phyloP scores from a whole-genome alignment of 2,329 filamentous ascomycete genomes.

The Colletotrichum sp. region DNA sequence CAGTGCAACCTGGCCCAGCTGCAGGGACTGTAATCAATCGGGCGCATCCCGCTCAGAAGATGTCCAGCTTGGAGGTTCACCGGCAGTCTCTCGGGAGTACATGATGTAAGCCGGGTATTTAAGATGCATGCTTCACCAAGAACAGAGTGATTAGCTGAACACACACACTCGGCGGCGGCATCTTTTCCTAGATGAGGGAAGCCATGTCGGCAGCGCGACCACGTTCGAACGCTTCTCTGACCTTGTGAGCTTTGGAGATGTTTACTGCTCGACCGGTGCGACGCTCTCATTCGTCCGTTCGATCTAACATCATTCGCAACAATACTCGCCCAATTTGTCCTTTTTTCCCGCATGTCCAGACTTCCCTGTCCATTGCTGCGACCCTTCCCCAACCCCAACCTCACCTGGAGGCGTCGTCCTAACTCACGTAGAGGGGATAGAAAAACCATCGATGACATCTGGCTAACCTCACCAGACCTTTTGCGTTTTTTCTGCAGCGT shows the following conservation, averaged over 20 bases:
- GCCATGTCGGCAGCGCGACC: conserved; percentile 2
- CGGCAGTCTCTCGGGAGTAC: not conserved
- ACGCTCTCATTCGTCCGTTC: not conserved
- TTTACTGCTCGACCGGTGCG: not conserved
- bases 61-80: not conserved
- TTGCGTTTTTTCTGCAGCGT: not conserved
- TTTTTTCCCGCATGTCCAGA: conserved; percentile 1
- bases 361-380: not conserved
- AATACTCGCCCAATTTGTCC: conserved; percentile 4
- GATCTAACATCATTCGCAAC: not conserved
- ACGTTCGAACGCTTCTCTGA: not conserved
- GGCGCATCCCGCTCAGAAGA: not conserved
- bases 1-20: not conserved
- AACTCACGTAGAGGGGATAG: not conserved
- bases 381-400: not conserved
- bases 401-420: not conserved
- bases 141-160: not conserved
- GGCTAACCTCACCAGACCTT: not conserved
- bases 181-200: not conserved
- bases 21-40: not conserved
- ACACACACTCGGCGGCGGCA: not conserved
- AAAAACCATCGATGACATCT: not conserved
- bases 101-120: not conserved
- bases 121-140: not conserved
- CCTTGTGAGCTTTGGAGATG: not conserved